Evolutionary conservation across 441 rosid genomes (phyloP), one percentile per base, ranked within the genome.

Genomic region (Francoa sonchifolia): DNA sequence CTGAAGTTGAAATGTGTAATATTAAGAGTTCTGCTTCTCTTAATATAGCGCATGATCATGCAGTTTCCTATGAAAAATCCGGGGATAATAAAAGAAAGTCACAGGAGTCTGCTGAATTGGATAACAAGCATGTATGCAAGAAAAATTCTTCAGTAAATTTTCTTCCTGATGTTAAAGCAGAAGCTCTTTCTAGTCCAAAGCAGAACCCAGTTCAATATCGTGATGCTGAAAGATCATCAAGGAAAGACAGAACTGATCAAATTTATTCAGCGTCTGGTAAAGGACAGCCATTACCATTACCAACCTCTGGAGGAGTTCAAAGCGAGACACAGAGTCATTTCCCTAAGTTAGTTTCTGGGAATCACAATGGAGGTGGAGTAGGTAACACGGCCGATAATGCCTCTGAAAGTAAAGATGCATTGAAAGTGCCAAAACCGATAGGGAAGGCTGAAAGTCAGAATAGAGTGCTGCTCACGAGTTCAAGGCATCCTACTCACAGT

Each of bases 271-370:
- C 36, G 31, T 20, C 72, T 49, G 73, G 47, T 36, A 69, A 59
- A 54, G 68, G 56, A 42, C 72, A 65, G 63, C 47, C 62, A 12
- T 50, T 36, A 30, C 54, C 66, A 40, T 47, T 61, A 44, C 67
- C 75, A 50, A 59, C 71, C 38, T 61, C 72, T 46, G 77, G 65
- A 48, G 62, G 62, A 44, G 56, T 50, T 50, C 80, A 67, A 55
- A 65, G 43, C 51, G 82, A 72, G 52, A 58, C 55, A 6, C 54
- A 44, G 13, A 51, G 56, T 41, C 45, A 40, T 42, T 47, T 18
- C 44, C 57, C 62, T 39, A 59, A 19, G n/a, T 58, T 31, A 2
- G 45, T 46, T 41, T 57, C 57, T 48, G 76, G 59, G 34, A 39
- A 66, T 42, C 51, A 43, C 14, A 71, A 58, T 55, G 73, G 42